Conservation (phyloP, 768 basidiomycete species). For the Trametes sanguinea region DNA sequence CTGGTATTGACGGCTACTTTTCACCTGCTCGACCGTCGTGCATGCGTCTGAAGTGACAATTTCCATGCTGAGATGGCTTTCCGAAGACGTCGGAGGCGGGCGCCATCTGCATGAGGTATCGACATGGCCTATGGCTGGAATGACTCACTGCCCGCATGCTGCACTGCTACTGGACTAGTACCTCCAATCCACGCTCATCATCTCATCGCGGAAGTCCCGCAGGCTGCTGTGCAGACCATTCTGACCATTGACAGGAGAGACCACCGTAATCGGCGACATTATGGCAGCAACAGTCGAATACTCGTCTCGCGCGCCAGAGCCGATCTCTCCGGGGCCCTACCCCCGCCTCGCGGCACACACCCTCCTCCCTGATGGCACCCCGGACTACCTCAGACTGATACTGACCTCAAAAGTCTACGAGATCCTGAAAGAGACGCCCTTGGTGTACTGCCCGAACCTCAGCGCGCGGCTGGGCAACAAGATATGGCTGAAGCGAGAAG, state of each 20-base stretch:
- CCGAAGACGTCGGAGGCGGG: constrained; percentile 6
- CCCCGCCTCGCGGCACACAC: constrained; percentile 68
- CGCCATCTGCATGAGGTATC: constrained; percentile 14
- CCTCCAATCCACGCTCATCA: background rate
- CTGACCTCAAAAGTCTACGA: constrained; percentile 91
- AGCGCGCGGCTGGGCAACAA: constrained; percentile 88
- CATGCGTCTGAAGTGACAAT: background rate
- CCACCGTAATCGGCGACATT: background rate
- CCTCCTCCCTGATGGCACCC: constrained; percentile 64
- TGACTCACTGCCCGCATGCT: constrained; percentile 6
- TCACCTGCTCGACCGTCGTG: background rate
- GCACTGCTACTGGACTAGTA: background rate
- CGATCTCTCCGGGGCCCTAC: constrained; percentile 47
- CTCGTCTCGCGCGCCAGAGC: constrained; percentile 67
- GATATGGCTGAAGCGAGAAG: constrained; percentile 96
- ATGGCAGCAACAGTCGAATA: constrained; percentile 61
- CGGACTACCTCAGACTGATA: constrained; percentile 88
- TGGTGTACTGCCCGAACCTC: constrained; percentile 84
- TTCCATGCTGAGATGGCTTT: background rate
- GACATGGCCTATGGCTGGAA: background rate
- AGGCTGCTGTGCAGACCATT: background rate
- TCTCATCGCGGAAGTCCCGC: background rate
- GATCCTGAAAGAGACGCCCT: constrained; percentile 84
- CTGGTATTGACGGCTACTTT: background rate
- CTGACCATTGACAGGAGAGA: background rate